Evolutionary conservation across 2,329 filamentous ascomycete species (phyloP), one percentile per base, ranked within the genome.

Genomic region (Colletotrichum sp.): DNA sequence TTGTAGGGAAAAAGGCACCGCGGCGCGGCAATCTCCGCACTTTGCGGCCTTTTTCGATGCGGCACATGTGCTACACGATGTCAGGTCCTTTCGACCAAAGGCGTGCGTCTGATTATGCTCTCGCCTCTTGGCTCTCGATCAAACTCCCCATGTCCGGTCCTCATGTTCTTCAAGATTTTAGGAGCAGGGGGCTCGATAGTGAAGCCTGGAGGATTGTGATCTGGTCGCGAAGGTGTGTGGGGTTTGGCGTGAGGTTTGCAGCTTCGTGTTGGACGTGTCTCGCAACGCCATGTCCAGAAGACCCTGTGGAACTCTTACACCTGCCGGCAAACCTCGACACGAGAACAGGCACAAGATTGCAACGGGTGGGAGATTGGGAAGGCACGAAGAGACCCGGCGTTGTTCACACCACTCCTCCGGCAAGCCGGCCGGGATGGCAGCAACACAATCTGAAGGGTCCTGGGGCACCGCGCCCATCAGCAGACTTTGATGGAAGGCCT

Each of bases 171-270:
- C 65, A 59, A 65, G 67, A 55, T 18, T 52, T 36, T 24, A 36
- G n/a, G 9, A 21, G 34, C 56, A 48, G 59, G 67, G 36, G 38
- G 18, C 2, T 36, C 6, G 32, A 34, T 55, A 62, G 55, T 48
- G 18, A 48, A 48, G 43, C 18, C 18, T 7, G 18, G 1, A 48
- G 43, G 43, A 48, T 71, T 67, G 68, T 38, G 62, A 72, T 74
- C 72, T 34, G 69, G 32, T 72, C 72, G 72, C 72, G 56, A 58
- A 59, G 21, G 36, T 64, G 43, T 7, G 68, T 66, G 55, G 72
- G 61, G 26, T 48, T 52, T 21, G 59, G 64, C 58, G 65, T 73
- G 71, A 64, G 52, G 32, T 70, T n/a, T 65, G 64, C 71, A 63
- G 14, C 32, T 64, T 48, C 43, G 43, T 48, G 24, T 58, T 64